phyloP scores from a whole-genome alignment of 75 land plant genomes.

The Picea sitchensis region DNA sequence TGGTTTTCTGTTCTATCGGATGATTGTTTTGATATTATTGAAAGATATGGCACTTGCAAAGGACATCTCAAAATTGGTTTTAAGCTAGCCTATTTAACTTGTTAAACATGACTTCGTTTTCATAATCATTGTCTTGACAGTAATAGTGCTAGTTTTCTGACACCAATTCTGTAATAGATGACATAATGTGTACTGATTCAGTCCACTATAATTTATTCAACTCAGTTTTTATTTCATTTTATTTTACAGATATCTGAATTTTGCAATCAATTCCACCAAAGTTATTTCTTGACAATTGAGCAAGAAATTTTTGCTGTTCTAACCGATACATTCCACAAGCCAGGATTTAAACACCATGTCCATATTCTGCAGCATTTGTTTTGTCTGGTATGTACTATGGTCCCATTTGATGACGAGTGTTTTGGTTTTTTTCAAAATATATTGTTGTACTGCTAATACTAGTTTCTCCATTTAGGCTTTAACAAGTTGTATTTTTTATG shows the following conservation, averaged over 20 bases:
- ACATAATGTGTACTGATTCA: no score
- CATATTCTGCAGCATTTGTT: constrained; percentile 88
- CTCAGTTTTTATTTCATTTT: neutral
- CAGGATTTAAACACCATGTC: constrained; percentile 96
- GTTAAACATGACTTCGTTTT: no score
- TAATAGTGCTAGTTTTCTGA: no score
- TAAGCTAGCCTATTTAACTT: no score
- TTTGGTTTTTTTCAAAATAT: neutral
- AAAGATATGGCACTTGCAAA: neutral
- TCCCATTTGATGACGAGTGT: neutral
- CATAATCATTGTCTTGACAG: no score
- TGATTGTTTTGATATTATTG: neutral
- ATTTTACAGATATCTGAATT: constrained; percentile 71
- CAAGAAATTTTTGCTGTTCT: constrained; percentile 96
- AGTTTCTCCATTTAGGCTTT: neutral
- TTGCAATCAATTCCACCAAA: constrained; percentile 91
- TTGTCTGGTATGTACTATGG: constrained; percentile 60
- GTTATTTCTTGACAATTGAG: constrained; percentile 80
- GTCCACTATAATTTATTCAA: neutral
- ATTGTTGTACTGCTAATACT: neutral
- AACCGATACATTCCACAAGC: constrained; percentile 97
- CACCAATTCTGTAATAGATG: neutral
- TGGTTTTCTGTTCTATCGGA: neutral
- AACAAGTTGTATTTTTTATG: neutral
- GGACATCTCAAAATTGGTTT: neutral